Percentiles rank a stretch among this genome's conserved stretches.
Conservation (phyloP, 2,329 filamentous ascomycete species). For the Fusarium brachygibbosum region DNA sequence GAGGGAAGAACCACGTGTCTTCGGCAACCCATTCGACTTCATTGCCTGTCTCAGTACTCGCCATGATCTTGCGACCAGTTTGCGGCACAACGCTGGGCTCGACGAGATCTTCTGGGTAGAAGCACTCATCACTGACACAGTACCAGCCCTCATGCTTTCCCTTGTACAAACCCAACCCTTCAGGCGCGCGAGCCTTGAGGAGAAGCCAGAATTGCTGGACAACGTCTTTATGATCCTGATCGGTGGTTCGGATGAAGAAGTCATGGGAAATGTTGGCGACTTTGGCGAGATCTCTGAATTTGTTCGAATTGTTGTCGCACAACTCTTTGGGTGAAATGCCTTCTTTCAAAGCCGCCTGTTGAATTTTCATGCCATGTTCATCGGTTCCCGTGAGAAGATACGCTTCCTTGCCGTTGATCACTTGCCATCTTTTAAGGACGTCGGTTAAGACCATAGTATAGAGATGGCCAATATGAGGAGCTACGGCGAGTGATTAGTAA, state of each 20-base stretch:
- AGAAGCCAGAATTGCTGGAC: conserved; percentile 92
- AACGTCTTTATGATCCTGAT: conserved; percentile 82
- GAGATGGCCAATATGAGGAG: conserved; percentile 93
- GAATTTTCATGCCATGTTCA: conserved; percentile 98
- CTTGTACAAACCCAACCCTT: conserved; percentile 84
- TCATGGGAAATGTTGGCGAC: conserved; percentile 80
- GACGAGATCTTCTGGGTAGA: conserved; percentile 84
- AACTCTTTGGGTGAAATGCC: conserved; percentile 83
- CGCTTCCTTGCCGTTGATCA: conserved; percentile 77
- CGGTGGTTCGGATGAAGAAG: conserved; percentile 93
- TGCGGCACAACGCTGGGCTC: conserved; percentile 80
- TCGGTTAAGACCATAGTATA: conserved; percentile 94
- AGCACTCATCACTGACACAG: conserved; percentile 95
- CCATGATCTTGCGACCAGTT: conserved; percentile 86
- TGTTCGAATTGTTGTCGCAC: conserved; percentile 85
- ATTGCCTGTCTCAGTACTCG: conserved; percentile 87
- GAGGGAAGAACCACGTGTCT: conserved; percentile 92
- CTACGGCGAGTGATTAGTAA: conserved; percentile 58
- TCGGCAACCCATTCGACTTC: conserved; percentile 96
- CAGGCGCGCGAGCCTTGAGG: conserved; percentile 66
- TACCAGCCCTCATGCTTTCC: conserved; percentile 96
- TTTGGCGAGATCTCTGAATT: conserved; percentile 81
- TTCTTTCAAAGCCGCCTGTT: conserved; percentile 82
- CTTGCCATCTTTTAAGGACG: conserved; percentile 91
- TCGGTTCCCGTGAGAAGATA: conserved; percentile 92